Evolutionary conservation across 23 red algal species (phyloP), one percentile per base, ranked within the genome.

Genomic region (Pyropia haitanensis): DNA sequence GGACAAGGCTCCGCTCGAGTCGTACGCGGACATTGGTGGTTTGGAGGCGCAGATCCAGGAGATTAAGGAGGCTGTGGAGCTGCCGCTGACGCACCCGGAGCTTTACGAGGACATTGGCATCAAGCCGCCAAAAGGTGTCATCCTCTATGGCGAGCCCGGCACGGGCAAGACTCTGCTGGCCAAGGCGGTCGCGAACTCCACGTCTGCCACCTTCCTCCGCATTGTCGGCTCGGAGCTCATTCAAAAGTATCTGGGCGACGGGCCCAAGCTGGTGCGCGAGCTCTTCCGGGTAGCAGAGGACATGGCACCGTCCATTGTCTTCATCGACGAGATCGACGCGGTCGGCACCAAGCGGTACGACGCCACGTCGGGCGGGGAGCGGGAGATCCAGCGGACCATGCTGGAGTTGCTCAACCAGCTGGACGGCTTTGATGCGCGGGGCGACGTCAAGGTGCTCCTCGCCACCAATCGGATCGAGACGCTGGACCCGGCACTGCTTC

Each of bases 251-350:
- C 70, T 98, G 20, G 94, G 94, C 55, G 94, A 98, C 62, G 94
- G 94, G 52, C 94, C 94, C 4, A 98, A 98, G 64, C 80, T 98
- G 52, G 94, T 98, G 1, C 85, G 94, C 2, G 94, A 98, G 70
- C 80, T 98, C 21, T 98, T 98, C 58, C 85, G 94, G 27, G 78
- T 91, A 14, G 94, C 94, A 5, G 94, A 98, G 24, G 94, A 98
- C 59, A 87, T 86, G 68, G 94, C 94, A 19, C 94, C 94, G 5
- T 98, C 94, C 1, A 98, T 98, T 66, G 94, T 98, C 13, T 98
- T 98, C 74, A 98, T 98, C 54, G 94, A 98, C 39, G 94, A 98
- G 82, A 98, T 98, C 64, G 94, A 98, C 65, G 94, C 94, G 15
- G 77, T 98, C 18, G 94, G 94, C 39, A 98, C 94, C 1, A 98